Base-by-base conservation (phyloP, 331 rosid species). In the Quercus lobata region DNA sequence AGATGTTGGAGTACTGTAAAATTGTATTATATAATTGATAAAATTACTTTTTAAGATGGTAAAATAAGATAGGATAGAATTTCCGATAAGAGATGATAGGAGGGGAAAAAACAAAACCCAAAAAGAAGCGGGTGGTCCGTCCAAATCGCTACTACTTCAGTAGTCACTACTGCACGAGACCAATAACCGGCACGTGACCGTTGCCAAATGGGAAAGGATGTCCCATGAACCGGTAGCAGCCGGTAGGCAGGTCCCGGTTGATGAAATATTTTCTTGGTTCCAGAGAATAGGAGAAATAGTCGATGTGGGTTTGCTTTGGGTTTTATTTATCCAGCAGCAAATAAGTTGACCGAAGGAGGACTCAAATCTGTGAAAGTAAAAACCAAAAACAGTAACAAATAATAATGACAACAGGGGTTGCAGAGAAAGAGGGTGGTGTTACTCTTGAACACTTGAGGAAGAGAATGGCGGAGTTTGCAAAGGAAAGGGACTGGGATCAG, bases 401-500 rank as follows among this genome's bases (percentile, higher is more conserved):
- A 5, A 30, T 12, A 49, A 25, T n/a, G 69, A 57, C 56, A 58
- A 66, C 57, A 29, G 83, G 34, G 32, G 37, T 14, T 66, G 68
- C 22, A n/a, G 60, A 78, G 24, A 74, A 19, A 58, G 79, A 27
- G 4, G 76, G 65, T 3, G 76, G 71, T 18, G 84, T 83, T 2
- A 79, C 84, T 32, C 84, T 83, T 11, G 71, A 83, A 34, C 78
- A 55, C 29, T 57, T 83, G 78, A 56, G 58, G 81, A 76, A 53
- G 60, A 76, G 11, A 81, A 83, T 83, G 87, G 84, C 87, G 22
- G 79, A 83, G 53, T 83, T 83, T 76, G 49, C 84, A 21, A 71
- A 52, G 80, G 87, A 83, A 34, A 83, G 87, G 63, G 87, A 79
- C 76, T 83, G 87, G 87, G 87, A 79, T 80, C 78, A 72, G 80